Evolutionary conservation across 2,329 filamentous ascomycete genomes (phyloP), one percentile per base, ranked within the genome.

Genomic region (Neophaeococcomyces mojaviensis): DNA sequence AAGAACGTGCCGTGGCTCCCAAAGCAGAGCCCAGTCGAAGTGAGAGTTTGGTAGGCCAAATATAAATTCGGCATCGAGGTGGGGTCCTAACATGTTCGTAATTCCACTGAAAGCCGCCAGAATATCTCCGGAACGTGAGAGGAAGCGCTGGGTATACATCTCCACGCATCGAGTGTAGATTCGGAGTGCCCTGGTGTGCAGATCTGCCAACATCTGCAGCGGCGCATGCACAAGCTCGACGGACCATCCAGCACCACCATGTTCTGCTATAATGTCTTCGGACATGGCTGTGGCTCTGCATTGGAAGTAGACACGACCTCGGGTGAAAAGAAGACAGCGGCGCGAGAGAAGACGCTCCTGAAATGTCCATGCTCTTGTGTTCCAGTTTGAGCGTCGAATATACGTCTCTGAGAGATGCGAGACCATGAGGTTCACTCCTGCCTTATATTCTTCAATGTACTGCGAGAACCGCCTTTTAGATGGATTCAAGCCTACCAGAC

Each of bases 11-110:
- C n/a, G n/a, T n/a, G n/a, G 54, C 35, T 61, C 49, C 63, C 64
- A 67, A 3, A 67, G 54, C 2, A 67, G 48, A 8, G 63, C 64
- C 2, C 61, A 44, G 37, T 64, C 63, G 24, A 66, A 64, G 37
- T 65, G 59, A 1, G 61, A 63, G 15, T 42, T 57, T 2, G 62
- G 63, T 0, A 66, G 54, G 5, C 62, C 62, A 26, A 56, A 59
- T 7, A 60, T 39, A 20, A 63, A 56, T 3, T 57, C 53, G 1
- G 58, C 57, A 6, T 40, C 16, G 52, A 65, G 52, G 3, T 34
- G 42, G 1, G 48, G 40, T 4, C 54, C 48, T 12, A 64, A 51
- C 15, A 60, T 47, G 12, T 58, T 60, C 2, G 51, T 49, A 16
- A 67, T 53, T 5, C 63, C 64, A 10, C 50, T 57, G 50, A 67